phyloP scores from a whole-genome alignment of 371 early-diverging fungal species.

The Mortierella sp. region DNA sequence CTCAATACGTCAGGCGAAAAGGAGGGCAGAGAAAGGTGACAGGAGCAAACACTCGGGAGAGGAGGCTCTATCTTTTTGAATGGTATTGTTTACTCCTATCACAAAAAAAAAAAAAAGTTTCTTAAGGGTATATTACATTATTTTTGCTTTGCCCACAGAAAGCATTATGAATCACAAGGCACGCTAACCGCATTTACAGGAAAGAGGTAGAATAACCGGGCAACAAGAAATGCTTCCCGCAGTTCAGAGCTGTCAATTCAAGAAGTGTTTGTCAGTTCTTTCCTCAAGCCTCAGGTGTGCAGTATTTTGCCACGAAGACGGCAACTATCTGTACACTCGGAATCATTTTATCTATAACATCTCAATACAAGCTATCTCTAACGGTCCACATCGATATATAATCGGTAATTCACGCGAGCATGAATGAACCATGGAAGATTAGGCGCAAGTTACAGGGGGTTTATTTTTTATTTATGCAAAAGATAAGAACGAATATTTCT shows the following conservation, averaged over 20 bases:
- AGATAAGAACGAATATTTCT: not conserved
- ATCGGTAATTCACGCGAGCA: not conserved
- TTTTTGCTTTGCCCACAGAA: not conserved
- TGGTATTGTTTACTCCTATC: constrained; percentile 1
- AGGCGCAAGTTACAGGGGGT: no score
- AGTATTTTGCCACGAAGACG: no score
- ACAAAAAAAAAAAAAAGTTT: constrained; percentile 7
- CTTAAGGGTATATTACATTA: constrained; percentile 6
- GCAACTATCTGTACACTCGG: no score
- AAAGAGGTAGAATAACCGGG: no score
- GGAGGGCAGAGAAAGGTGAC: not conserved
- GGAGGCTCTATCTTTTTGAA: not conserved
- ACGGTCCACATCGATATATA: not conserved
- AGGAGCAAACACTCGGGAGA: not conserved
- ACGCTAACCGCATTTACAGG: no score
- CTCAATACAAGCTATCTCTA: not conserved
- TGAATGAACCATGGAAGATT: no score
- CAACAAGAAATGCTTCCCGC: no score
- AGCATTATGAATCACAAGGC: no score
- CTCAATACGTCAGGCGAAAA: not conserved
- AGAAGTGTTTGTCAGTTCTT: no score
- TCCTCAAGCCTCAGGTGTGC: no score
- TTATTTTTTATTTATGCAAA: not conserved
- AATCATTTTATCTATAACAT: not conserved
- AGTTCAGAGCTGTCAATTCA: no score